A percentile compares a stretch with the other conserved stretches of the same genome.
phyloP scores from a whole-genome alignment of 192 early-diverging fungal genomes.

The Glomus cerebriforme region DNA sequence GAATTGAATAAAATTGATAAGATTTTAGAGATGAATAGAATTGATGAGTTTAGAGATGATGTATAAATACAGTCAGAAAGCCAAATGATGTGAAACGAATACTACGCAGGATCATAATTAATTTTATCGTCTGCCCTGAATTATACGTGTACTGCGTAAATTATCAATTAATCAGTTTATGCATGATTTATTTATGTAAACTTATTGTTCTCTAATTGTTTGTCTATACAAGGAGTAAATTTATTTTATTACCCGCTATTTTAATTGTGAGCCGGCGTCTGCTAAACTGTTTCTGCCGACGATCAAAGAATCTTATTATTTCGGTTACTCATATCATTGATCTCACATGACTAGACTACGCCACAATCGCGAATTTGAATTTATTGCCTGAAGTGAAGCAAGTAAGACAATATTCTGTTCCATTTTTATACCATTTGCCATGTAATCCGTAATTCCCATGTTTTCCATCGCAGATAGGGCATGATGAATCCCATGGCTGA shows the following conservation, averaged over 20 bases:
- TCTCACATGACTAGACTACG: too few relatives aligned
- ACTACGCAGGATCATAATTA: constrained; percentile 18
- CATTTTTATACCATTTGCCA: too few relatives aligned
- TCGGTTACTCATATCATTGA: too few relatives aligned
- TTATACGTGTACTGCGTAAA: constrained; percentile 1
- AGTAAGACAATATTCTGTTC: too few relatives aligned
- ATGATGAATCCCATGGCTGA: too few relatives aligned
- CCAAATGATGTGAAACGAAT: constrained; percentile 5
- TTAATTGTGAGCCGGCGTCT: too few relatives aligned
- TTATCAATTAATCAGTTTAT: constrained; percentile 15
- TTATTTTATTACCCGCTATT: background rate
- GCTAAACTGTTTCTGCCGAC: too few relatives aligned
- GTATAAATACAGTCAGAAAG: constrained; percentile 12
- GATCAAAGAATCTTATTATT: too few relatives aligned
- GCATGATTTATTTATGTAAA: background rate
- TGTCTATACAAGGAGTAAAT: background rate
- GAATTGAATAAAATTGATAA: background rate
- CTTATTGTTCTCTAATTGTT: background rate
- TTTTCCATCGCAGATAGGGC: too few relatives aligned
- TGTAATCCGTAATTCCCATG: too few relatives aligned
- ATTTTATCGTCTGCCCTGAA: constrained; percentile 16
- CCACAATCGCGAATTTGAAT: too few relatives aligned
- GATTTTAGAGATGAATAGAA: background rate
- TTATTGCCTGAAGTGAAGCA: too few relatives aligned
- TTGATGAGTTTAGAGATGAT: background rate